phyloP scores from a whole-genome alignment of 2,329 filamentous ascomycete genomes.

The Neoscytalidium dimidiatum region DNA sequence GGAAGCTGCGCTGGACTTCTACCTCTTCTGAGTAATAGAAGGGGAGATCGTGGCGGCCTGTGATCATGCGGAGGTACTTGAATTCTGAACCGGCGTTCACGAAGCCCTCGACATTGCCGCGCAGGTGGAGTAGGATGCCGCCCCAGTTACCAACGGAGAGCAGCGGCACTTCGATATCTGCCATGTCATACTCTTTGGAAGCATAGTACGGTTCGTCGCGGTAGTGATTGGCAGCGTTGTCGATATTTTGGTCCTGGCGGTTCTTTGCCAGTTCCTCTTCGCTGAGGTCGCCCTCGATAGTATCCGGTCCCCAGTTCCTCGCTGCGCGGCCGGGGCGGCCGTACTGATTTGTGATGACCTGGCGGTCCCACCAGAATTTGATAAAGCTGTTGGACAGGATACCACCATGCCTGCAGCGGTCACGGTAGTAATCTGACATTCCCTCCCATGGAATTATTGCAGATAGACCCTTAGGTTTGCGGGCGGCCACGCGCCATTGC shows the following conservation, averaged over 20 bases:
- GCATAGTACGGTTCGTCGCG: conserved; percentile 66
- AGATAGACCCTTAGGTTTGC: conserved; percentile 52
- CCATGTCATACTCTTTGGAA: conserved; percentile 64
- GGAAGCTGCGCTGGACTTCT: conserved; percentile 66
- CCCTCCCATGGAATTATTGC: conserved; percentile 59
- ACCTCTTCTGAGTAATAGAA: conserved; percentile 73
- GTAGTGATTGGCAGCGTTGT: conserved; percentile 52
- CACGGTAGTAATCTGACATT: conserved; percentile 58
- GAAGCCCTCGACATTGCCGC: conserved; percentile 69
- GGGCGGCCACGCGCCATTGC: conserved; percentile 57
- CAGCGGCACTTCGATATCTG: conserved; percentile 67
- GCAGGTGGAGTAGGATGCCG: conserved; percentile 67
- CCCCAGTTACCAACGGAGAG: conserved; percentile 72
- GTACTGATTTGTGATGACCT: conserved; percentile 70
- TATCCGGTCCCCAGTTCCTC: conserved; percentile 57
- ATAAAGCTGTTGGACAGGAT: conserved; percentile 40
- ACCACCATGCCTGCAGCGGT: conserved; percentile 43
- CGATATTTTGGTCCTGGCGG: conserved; percentile 41
- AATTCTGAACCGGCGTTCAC: conserved; percentile 63
- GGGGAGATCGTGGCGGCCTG: conserved; percentile 69
- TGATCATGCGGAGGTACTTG: conserved; percentile 71
- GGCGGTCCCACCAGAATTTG: conserved; percentile 66
- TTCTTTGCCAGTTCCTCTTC: conserved; percentile 55
- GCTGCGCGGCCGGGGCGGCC: conserved; percentile 55
- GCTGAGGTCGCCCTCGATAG: conserved; percentile 60